Base-by-base conservation (phyloP, 2,329 filamentous ascomycete species). In the Myriosclerotinia curreyana region DNA sequence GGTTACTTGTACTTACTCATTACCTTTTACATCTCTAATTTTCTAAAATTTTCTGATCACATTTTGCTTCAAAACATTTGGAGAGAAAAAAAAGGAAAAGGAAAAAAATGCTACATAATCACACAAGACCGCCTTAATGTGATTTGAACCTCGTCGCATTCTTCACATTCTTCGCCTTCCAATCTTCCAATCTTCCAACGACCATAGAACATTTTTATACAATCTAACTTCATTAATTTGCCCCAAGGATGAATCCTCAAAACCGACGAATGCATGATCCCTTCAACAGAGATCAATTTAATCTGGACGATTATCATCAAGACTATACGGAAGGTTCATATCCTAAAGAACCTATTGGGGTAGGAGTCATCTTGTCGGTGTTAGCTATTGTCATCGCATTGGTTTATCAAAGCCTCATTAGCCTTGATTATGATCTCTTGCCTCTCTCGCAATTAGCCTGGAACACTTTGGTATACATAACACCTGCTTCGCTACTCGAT, bases 401-500 rank as follows among this genome's bases (percentile, higher is more conserved):
- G 42, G 56, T 73, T 40, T 75, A 75, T 60, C 70, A 74, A 20
- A 67, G 70, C 11, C 60, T 74, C n/a, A 65, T 65, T 25, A 59
- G 59, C 36, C 65, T 73, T 28, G 73, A 74, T 60, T 76, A 74
- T 69, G 71, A 76, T 65, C 71, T 78, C 28, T 69, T 80, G 6
- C 73, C 76, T 68, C 70, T 81, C 70, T 72, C 78, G 64, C 77
- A 81, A 69, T 73, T 86, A 60, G 71, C 86, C 46, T 90, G 88
- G 87, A 83, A 89, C 75, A 74, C 75, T 34, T 66, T 88, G 38
- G 81, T 91, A 62, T 79, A 80, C 67, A 58, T 83, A 40, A 80
- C 82, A 17, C 89, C 89, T 1, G 78, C 81, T 20, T 76, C 77
- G 34, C 71, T 89, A 0, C 75, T 91, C 44, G 82, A 85, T 76